A percentile compares a stretch with the other conserved stretches of the same genome.
phyloP scores from a whole-genome alignment of 1,139 yeast genomes.

The Geotrichum candidum region DNA sequence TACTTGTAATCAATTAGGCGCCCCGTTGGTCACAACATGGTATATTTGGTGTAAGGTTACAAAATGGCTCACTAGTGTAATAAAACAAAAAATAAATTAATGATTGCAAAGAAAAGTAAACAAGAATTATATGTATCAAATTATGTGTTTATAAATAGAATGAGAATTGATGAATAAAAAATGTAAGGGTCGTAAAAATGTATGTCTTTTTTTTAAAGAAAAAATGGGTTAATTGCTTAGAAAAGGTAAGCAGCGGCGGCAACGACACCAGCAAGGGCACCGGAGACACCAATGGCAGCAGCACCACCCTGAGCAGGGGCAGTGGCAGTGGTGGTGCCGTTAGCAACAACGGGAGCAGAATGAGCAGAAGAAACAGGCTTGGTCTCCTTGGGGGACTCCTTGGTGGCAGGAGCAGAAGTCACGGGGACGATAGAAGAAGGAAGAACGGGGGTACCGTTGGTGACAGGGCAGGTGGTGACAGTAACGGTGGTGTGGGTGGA shows the following conservation, averaged over 20 bases:
- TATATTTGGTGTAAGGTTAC: too few species aligned
- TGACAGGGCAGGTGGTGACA: conserved; percentile 39
- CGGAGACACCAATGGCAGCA: conserved; percentile 30
- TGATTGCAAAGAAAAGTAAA: background rate
- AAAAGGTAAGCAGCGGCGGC: conserved; percentile 36
- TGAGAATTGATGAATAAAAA: background rate
- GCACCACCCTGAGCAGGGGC: conserved; percentile 23
- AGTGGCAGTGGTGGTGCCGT: conserved; percentile 15
- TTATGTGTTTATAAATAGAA: conserved; percentile 1
- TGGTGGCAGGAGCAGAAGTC: conserved; percentile 13
- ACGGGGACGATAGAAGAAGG: conserved; percentile 20
- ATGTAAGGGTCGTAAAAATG: background rate
- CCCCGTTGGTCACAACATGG: background rate
- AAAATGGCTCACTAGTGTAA: too few species aligned
- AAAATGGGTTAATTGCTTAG: conserved; percentile 1
- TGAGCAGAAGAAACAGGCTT: conserved; percentile 17
- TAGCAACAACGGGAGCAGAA: background rate
- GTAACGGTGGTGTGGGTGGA: conserved; percentile 41
- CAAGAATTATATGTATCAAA: background rate
- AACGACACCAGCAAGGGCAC: conserved; percentile 36
- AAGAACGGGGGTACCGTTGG: conserved; percentile 27
- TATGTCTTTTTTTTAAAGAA: background rate
- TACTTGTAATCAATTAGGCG: too few species aligned
- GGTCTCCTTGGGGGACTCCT: conserved; percentile 7
- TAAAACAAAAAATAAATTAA: background rate